Evolutionary conservation across 2,329 filamentous ascomycete genomes (phyloP), one percentile per base, ranked within the genome.

Genomic region (Hymenoscyphus linearis): DNA sequence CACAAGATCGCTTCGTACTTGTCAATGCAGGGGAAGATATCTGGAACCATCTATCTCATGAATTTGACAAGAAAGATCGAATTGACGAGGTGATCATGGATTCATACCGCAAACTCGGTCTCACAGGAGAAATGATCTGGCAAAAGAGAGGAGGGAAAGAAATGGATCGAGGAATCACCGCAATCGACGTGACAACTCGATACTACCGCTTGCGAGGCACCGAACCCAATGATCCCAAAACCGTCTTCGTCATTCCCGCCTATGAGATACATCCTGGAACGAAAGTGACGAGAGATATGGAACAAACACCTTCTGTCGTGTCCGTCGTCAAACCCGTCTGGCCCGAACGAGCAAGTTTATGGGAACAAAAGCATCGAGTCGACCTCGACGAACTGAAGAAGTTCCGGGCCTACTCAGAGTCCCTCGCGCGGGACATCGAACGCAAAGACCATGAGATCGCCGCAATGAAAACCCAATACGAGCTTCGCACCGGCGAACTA

Each of bases 1-100:
- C 79, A 0, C 83, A 85, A 73, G 82, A 84, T 68, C 76, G 77
- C 10, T 86, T 79, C 73, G 70, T 86, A 14, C 73, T 86, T 1
- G 79, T 76, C 64, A 84, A 85, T 62, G 77, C 78, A 0, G 81
- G 81, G 3, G 78, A 83, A 44, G 81, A 83, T 57, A 74, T 83
- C 16, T 80, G 76, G 61, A 66, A 71, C 6, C 74, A 75, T 58
- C 69, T 86, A 18, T 80, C 83, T 66, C 71, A 71, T 14, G 64
- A 77, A 59, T 73, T 86, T 6, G 80, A 68, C 6, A 65, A 66
- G 31, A 65, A 69, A 27, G 70, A 71, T 16, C 37, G 55, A 5
- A 40, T 58, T 0, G 69, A 71, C 25, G 81, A 84, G 69, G 72
- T 74, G 13, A 66, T 73, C n/a, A 68, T 74, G n/a, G 69, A 75